Base-by-base conservation (phyloP, 2,329 filamentous ascomycete genomes). In the Paraconiothyrium brasiliense region DNA sequence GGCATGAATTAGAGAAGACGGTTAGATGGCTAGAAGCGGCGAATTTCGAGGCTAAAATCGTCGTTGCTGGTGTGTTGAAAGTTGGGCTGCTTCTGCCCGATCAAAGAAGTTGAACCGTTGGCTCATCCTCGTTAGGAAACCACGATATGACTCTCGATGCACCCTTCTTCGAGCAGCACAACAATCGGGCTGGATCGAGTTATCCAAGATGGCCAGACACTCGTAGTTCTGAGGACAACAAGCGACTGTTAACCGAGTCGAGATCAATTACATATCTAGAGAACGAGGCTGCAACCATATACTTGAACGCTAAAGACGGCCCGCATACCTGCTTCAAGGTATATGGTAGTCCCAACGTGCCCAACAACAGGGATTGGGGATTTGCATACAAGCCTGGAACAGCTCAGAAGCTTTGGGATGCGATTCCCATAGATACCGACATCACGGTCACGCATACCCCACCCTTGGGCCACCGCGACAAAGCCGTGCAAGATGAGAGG, bases 391-490 rank as follows among this genome's bases (percentile, higher is more conserved):
- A 79, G 11, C 68, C 74, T 10, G 69, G 76, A 2, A 72, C 79
- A 50, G 83, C 82, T 13, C 63, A 69, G 44, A 60, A 70, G 13
- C 69, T 90, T 1, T 93, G 90, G 90, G 79, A 84, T 16, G 76
- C 76, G 9, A 88, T 93, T 24, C 89, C 90, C 0, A 73, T 84
- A 0, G 83, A 87, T 54, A 82, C 84, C 0, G 90, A 93, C 70
- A 82, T 93, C 44, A 81, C 93, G 1, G 81, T 93, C 32, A 92
- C 90, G 2, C 90, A 93, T 72, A 90, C 89, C 0, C 91, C 91
- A 13, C 84, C 90, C 0, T 82, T 80, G 62, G 83, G 79, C 1
- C 86, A 90, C 71, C 82, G 85, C 63, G 90, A 93, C 65, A 59
- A 57, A 11, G 73, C 71, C 47, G 56, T 59, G 14, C 75, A 77